A percentile compares a stretch with the other conserved stretches of the same genome.
Evolutionary conservation across 495 filamentous ascomycete species (phyloP).

Genomic region (Tuber melanosporum): DNA sequence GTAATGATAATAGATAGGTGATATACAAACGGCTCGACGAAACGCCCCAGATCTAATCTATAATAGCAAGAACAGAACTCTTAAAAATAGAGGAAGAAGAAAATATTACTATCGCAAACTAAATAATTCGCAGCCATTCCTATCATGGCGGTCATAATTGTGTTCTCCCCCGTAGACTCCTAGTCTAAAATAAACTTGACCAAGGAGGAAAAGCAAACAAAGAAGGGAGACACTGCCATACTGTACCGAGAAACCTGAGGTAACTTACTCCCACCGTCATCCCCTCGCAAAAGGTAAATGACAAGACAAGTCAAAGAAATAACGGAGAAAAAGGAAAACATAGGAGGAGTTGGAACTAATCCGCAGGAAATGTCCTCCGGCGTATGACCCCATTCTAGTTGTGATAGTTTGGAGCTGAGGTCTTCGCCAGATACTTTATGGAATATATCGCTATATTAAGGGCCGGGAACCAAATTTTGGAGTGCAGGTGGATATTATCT

Average conservation of each 20-base stretch:
- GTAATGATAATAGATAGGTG: background rate
- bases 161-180: background rate
- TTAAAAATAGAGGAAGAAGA: background rate
- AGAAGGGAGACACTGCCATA: background rate
- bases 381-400: too few species aligned
- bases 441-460: too few species aligned
- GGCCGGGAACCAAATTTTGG: too few species aligned
- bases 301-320: background rate
- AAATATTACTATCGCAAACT: fast-evolving
- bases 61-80: background rate
- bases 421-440: background rate
- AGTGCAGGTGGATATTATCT: too few species aligned
- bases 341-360: background rate
- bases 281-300: background rate
- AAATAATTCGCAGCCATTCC: background rate
- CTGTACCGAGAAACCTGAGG: background rate
- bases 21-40: background rate
- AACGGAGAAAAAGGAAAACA: too few species aligned
- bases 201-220: background rate
- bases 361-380: background rate
- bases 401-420: too few species aligned
- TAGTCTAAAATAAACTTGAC: background rate
- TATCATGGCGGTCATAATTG: background rate
- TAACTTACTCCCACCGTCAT: background rate
- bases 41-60: background rate